Percentiles rank a stretch among this genome's conserved stretches.
Evolutionary conservation across 345 rosid genomes (phyloP).

Genomic region (Mallotus nudiflorus): DNA sequence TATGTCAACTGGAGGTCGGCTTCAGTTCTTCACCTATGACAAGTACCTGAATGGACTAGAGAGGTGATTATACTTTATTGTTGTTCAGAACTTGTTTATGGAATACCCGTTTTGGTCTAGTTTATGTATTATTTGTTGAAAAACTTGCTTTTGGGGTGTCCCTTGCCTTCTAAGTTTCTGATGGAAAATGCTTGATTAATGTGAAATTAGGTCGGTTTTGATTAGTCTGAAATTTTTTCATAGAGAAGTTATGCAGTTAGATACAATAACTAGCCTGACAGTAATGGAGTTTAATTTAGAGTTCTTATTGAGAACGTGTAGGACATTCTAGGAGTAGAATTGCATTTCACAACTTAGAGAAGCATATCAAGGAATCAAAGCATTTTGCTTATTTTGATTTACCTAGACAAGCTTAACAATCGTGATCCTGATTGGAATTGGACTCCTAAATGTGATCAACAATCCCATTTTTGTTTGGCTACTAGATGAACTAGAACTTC

Average conservation of each 20-base stretch:
- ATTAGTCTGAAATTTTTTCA: background rate
- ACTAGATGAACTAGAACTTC: background rate
- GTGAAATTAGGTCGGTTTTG: too few species aligned
- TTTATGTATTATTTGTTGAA: background rate
- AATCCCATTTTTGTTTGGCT: background rate
- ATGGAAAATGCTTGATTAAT: background rate
- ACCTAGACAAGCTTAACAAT: background rate
- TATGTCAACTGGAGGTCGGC: constrained; percentile 61
- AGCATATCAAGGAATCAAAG: too few species aligned
- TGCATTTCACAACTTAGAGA: background rate
- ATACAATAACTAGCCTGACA: background rate
- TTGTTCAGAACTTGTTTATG: background rate
- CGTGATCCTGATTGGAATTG: background rate
- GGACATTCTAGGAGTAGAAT: background rate
- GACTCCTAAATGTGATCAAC: background rate
- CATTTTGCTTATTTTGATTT: background rate
- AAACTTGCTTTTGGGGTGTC: background rate
- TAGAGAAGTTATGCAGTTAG: background rate
- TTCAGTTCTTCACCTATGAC: constrained; percentile 72
- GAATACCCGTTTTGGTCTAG: background rate
- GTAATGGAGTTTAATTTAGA: background rate
- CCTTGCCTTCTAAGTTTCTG: background rate
- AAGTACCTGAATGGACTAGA: constrained; percentile 77
- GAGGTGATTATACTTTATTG: constrained; percentile 43
- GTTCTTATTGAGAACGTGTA: background rate